Base-by-base conservation (phyloP, 2,329 filamentous ascomycete species). In the Salinomyces thailandicus region DNA sequence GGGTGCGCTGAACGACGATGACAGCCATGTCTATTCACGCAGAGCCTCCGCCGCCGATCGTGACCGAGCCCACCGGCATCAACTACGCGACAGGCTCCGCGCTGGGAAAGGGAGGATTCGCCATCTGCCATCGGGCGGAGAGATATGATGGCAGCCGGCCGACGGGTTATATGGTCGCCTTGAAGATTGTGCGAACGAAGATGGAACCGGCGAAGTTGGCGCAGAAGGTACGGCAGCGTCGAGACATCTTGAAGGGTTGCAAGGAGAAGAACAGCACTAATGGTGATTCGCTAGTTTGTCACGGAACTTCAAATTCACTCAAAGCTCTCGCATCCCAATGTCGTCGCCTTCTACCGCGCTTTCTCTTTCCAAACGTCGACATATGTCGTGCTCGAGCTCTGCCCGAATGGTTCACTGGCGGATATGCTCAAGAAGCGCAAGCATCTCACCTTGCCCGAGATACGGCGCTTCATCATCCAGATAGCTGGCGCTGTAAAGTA, bases 401-500 rank as follows among this genome's bases (percentile, higher is more conserved):
- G 91, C 60, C 81, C 85, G 36, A 96, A 96, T 57, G 91, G 91
- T 31, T 95, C 87, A 14, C 74, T 98, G 13, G 94, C 94, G 77
- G 91, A 96, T 57, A 93, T 95, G 79, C 85, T 96, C 45, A 93
- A 93, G 65, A 84, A 83, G 53, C 75, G 91, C 50, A 91, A 84
- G 58, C 86, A 81, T 37, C 69, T 98, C 39, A 95, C 85, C 12
- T 82, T 96, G 59, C 86, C 91, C 1, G 91, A 98, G 62, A 86
- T 95, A 33, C 77, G 91, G 46, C 85, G 87, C 51, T 94, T 94
- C 59, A 81, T 91, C 43, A 78, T 98, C 27, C 91, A 98, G 61
- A 86, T 95, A 42, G 85, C 89, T 47, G 91, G 91, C 22, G 91
- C 91, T 24, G 89, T 98, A 62, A 96, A 96, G 62, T 98, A 98